Conservation (phyloP, 257 asterid species). For the Solanum rostratum region DNA sequence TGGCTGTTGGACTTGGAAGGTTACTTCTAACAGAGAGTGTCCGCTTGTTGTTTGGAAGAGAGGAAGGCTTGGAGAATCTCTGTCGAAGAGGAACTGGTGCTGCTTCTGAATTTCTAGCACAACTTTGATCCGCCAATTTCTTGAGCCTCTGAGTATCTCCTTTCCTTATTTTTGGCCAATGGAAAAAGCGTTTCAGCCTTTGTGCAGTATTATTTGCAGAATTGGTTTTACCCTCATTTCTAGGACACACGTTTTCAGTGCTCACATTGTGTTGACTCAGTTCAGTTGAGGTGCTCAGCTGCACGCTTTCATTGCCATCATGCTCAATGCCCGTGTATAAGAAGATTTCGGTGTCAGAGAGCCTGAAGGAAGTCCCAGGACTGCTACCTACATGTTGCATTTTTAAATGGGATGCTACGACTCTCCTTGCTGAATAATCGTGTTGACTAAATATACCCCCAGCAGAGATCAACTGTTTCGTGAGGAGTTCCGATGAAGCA, state of each 20-base stretch:
- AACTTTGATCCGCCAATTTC: constrained; percentile 10
- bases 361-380: constrained; percentile 80
- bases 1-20: constrained; percentile 57
- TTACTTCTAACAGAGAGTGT: constrained; percentile 53
- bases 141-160: constrained; percentile 20
- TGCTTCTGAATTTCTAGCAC: constrained; percentile 13
- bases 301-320: constrained; percentile 26
- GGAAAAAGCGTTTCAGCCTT: constrained; percentile 47
- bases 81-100: constrained; percentile 64
- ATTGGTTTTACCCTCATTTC: constrained; percentile 16
- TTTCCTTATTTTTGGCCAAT: constrained; percentile 51
- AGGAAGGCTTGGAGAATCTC: constrained; percentile 46
- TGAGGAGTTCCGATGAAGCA: constrained; percentile 56
- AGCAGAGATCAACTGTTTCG: constrained; percentile 61
- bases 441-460: constrained; percentile 68
- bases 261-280: constrained; percentile 13
- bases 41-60: constrained; percentile 54
- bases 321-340: constrained; percentile 54
- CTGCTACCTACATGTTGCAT: constrained; percentile 64
- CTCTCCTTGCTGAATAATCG: constrained; percentile 58
- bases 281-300: constrained; percentile 33
- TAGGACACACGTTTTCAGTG: constrained; percentile 7
- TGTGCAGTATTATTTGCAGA: constrained; percentile 31
- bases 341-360: constrained; percentile 71
- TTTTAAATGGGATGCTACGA: constrained; percentile 62